A percentile compares a stretch with the other conserved stretches of the same genome.
These are phyloP conservation scores for Mariannaea elegans DNA, from an alignment of 2,329 filamentous ascomycete genomes.

Conservation along the genomic window DNA sequence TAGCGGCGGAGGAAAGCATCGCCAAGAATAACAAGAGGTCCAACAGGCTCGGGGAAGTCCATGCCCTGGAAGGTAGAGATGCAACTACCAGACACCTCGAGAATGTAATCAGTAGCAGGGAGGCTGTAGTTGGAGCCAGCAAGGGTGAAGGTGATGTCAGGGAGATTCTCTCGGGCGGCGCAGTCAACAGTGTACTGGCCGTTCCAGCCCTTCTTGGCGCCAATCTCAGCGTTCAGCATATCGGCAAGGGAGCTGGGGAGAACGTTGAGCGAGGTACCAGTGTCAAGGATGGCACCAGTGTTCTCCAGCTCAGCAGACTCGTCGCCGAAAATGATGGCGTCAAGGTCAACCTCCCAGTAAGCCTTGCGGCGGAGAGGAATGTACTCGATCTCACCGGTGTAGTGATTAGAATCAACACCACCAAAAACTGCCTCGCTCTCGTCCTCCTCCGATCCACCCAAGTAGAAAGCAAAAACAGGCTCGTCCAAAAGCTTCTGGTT, in stretches of 20 bases:
- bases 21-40: conserved; percentile 93
- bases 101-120: conserved; percentile 88
- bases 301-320: conserved; percentile 88
- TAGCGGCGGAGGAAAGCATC: conserved; percentile 85
- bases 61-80: conserved; percentile 98
- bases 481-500: conserved; percentile 90
- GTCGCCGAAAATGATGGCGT: conserved; percentile 88
- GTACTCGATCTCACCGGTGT: conserved; percentile 86
- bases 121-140: conserved; percentile 95
- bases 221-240: conserved; percentile 96
- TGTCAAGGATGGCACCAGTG: conserved; percentile 97
- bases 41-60: conserved; percentile 87
- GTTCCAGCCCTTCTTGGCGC: conserved; percentile 96
- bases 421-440: conserved; percentile 91
- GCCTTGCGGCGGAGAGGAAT: conserved; percentile 97
- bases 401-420: conserved; percentile 83
- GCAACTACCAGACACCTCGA: conserved; percentile 94
- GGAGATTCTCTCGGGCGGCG: conserved; percentile 80
- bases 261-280: conserved; percentile 96
- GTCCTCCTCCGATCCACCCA: conserved; percentile 72
- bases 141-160: conserved; percentile 91
- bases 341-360: conserved; percentile 99
- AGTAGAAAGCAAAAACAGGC: conserved; percentile 96
- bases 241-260: conserved; percentile 91
- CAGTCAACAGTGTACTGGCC: conserved; percentile 97